phyloP scores from a whole-genome alignment of 1,139 yeast genomes.

The Arxiozyma bovina region DNA sequence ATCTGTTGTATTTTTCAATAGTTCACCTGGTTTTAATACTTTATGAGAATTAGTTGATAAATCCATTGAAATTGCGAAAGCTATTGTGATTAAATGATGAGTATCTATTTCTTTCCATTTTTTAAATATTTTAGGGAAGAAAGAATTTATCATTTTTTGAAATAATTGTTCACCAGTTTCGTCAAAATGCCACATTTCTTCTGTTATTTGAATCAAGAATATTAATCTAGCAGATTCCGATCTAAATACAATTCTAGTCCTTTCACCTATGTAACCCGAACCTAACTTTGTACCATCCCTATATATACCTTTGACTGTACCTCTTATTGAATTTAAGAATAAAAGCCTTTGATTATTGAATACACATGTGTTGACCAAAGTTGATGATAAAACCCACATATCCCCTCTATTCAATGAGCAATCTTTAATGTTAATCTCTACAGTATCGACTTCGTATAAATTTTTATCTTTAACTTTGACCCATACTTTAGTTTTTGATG shows the following conservation, averaged over 20 bases:
- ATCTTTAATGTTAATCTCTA: constrained; percentile 77
- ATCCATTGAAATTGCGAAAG: constrained; percentile 71
- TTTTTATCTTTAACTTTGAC: constrained; percentile 45
- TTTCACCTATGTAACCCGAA: constrained; percentile 58
- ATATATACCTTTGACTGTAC: constrained; percentile 59
- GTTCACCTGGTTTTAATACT: constrained; percentile 59
- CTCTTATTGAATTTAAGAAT: constrained; percentile 55
- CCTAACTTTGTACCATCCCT: constrained; percentile 59
- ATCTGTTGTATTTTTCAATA: constrained; percentile 61
- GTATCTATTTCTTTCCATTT: constrained; percentile 82
- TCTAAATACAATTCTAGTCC: constrained; percentile 74
- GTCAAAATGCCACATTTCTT: constrained; percentile 98
- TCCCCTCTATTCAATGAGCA: constrained; percentile 79
- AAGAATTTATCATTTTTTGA: constrained; percentile 81
- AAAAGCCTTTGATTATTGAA: constrained; percentile 57
- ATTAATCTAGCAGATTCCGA: constrained; percentile 84
- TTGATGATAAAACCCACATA: constrained; percentile 78
- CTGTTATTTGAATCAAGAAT: constrained; percentile 77
- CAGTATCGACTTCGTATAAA: constrained; percentile 62
- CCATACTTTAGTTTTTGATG: constrained; percentile 53
- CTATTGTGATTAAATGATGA: constrained; percentile 86
- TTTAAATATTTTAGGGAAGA: constrained; percentile 81
- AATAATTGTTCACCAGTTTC: constrained; percentile 92
- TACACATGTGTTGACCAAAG: constrained; percentile 54
- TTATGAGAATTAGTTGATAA: constrained; percentile 48